Percentiles rank a stretch among this genome's conserved stretches.
These are phyloP conservation scores for Podospora anserina DNA, from an alignment of 495 filamentous ascomycete genomes.

Conservation along the genomic window DNA sequence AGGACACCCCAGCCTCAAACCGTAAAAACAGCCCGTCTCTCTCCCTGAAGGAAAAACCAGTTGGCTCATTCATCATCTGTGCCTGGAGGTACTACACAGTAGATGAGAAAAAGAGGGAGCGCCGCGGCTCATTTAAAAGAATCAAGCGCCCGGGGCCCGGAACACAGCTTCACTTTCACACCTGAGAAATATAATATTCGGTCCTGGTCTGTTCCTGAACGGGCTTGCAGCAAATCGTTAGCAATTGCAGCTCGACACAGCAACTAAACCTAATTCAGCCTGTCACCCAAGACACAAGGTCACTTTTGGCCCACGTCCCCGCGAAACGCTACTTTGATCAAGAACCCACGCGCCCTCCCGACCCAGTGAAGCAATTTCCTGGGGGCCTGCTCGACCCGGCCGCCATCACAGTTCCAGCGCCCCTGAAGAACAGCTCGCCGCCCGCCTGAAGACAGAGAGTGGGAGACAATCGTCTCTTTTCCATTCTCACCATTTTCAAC, in stretches of 20 bases:
- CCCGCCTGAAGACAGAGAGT: slow-evolving; percentile 4
- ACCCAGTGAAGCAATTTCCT: slow-evolving; percentile 31
- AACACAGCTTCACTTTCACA: neutral
- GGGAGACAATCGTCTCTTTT: slow-evolving; percentile 17
- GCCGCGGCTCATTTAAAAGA: slow-evolving; percentile 15
- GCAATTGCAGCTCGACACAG: slow-evolving; percentile 19
- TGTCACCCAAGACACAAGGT: slow-evolving; percentile 24
- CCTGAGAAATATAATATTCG: slow-evolving; percentile 7
- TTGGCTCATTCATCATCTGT: no score
- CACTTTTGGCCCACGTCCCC: slow-evolving; percentile 22
- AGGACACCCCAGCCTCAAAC: neutral
- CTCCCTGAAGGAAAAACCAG: neutral
- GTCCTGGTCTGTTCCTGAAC: slow-evolving; percentile 23
- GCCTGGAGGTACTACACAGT: no score
- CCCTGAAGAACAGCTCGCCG: slow-evolving; percentile 26
- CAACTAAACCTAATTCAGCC: slow-evolving; percentile 24
- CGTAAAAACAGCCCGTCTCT: neutral
- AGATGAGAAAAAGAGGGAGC: neutral
- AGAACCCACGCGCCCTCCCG: slow-evolving; percentile 14
- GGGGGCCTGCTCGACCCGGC: slow-evolving; percentile 15
- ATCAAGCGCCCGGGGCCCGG: slow-evolving; percentile 1
- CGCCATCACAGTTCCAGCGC: slow-evolving; percentile 18
- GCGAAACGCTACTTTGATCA: slow-evolving; percentile 22
- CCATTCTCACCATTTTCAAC: slow-evolving; percentile 6
- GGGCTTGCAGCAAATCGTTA: slow-evolving; percentile 27